Evolutionary conservation across 345 rosid species (phyloP).

Genomic region (Nasturtium officinale): DNA sequence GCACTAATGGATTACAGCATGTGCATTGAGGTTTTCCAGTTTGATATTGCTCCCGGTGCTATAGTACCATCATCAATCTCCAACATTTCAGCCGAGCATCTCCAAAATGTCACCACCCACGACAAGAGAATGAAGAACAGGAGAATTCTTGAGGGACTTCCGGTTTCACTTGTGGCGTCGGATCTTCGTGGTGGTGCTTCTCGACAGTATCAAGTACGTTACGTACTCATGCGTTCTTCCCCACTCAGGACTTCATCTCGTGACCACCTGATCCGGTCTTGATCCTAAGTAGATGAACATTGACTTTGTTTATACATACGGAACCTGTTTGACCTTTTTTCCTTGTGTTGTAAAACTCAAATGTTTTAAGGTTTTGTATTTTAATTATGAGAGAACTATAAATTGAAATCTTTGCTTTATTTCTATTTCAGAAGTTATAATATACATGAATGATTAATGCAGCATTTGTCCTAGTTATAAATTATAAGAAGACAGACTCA

Average conservation of each 20-base stretch:
- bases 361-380: constrained; percentile 4
- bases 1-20: constrained; percentile 85
- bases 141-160: constrained; percentile 66
- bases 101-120: constrained; percentile 48
- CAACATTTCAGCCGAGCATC: constrained; percentile 54
- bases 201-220: constrained; percentile 88
- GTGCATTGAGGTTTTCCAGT: constrained; percentile 95
- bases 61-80: constrained; percentile 68
- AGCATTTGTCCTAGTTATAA: not conserved
- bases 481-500: not conserved
- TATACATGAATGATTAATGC: too few species aligned
- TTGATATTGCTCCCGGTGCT: constrained; percentile 71
- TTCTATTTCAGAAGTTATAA: constrained; percentile 12
- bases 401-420: constrained; percentile 11
- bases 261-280: constrained; percentile 55
- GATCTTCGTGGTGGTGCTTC: constrained; percentile 90
- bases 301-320: constrained; percentile 38
- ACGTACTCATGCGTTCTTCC: constrained; percentile 95
- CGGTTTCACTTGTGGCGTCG: constrained; percentile 57
- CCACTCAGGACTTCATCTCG: constrained; percentile 62
- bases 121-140: constrained; percentile 60
- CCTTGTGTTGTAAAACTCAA: constrained; percentile 11
- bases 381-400: not conserved
- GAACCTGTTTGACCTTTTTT: not conserved
- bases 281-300: constrained; percentile 23